These are phyloP conservation scores for Starmerella vitae DNA, from an alignment of 805 yeast species.

Conservation along the genomic window DNA sequence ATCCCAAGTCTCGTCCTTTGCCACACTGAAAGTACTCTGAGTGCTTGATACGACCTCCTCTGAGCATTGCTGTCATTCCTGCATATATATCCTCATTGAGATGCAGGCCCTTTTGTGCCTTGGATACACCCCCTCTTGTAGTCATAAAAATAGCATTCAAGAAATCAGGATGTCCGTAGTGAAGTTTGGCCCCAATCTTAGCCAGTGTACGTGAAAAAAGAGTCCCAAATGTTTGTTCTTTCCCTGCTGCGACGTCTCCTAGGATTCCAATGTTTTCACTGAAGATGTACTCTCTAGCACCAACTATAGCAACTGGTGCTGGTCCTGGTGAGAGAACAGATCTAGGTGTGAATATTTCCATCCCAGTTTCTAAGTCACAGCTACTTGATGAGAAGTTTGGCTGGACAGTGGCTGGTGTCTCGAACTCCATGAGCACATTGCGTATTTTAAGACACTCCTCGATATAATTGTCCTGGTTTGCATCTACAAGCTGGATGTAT, in stretches of 20 bases:
- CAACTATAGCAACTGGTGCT: slow-evolving; percentile 64
- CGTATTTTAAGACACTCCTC: slow-evolving; percentile 73
- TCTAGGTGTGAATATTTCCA: slow-evolving; percentile 28
- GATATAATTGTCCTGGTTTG: slow-evolving; percentile 69
- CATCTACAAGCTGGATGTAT: slow-evolving; percentile 66
- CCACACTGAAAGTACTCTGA: slow-evolving; percentile 79
- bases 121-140: slow-evolving; percentile 77
- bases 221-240: slow-evolving; percentile 79
- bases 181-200: slow-evolving; percentile 68
- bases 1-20: slow-evolving; percentile 75
- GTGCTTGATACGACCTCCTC: slow-evolving; percentile 77
- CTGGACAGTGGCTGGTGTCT: slow-evolving; percentile 31
- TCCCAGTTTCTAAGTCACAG: neutral
- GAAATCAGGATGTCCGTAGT: slow-evolving; percentile 81
- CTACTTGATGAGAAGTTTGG: too few relatives aligned
- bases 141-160: slow-evolving; percentile 63
- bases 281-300: slow-evolving; percentile 72
- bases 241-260: slow-evolving; percentile 81
- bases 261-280: slow-evolving; percentile 70
- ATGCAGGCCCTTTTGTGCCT: slow-evolving; percentile 72
- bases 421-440: slow-evolving; percentile 63
- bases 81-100: slow-evolving; percentile 79
- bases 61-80: slow-evolving; percentile 62
- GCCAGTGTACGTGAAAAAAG: slow-evolving; percentile 72
- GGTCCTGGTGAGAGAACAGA: neutral